Percentiles rank a stretch among this genome's conserved stretches.
phyloP scores from a whole-genome alignment of 331 rosid genomes.

The Pyrus hybrid region DNA sequence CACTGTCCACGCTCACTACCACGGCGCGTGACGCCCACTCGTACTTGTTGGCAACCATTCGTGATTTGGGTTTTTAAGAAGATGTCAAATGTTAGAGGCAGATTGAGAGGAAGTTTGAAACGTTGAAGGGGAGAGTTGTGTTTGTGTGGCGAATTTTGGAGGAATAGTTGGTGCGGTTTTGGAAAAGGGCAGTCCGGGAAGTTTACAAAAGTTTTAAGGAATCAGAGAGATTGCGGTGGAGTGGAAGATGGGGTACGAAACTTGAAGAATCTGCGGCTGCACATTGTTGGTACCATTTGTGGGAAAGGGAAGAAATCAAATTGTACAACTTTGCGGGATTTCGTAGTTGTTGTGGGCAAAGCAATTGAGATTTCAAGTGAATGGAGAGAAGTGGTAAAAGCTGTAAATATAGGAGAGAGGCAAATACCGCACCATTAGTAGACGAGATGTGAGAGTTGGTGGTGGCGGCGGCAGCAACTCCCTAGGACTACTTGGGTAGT shows the following conservation, averaged over 20 bases:
- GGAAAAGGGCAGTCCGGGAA: slow-evolving; percentile 37
- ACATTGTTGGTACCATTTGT: slow-evolving; percentile 16
- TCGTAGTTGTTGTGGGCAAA: not conserved
- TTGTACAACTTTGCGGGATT: not conserved
- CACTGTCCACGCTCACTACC: slow-evolving; percentile 23
- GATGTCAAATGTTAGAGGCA: not conserved
- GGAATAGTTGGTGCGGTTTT: not conserved
- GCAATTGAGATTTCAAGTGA: not conserved
- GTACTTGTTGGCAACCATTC: slow-evolving; percentile 37
- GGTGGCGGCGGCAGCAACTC: not conserved
- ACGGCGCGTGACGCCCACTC: slow-evolving; percentile 28
- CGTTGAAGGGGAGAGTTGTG: not conserved
- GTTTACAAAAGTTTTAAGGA: not conserved
- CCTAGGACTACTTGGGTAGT: not conserved
- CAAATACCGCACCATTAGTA: too few relatives aligned
- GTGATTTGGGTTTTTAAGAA: not conserved
- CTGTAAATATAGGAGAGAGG: not conserved
- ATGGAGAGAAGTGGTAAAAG: not conserved
- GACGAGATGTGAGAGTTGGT: not conserved
- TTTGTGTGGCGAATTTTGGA: not conserved
- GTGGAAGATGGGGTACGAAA: slow-evolving; percentile 31
- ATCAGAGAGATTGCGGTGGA: not conserved
- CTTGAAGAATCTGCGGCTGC: slow-evolving; percentile 50
- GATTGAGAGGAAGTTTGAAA: not conserved
- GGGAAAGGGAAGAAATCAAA: not conserved